Base-by-base conservation (phyloP, 306 rosid genomes). In the Pachyrhizus erosus region DNA sequence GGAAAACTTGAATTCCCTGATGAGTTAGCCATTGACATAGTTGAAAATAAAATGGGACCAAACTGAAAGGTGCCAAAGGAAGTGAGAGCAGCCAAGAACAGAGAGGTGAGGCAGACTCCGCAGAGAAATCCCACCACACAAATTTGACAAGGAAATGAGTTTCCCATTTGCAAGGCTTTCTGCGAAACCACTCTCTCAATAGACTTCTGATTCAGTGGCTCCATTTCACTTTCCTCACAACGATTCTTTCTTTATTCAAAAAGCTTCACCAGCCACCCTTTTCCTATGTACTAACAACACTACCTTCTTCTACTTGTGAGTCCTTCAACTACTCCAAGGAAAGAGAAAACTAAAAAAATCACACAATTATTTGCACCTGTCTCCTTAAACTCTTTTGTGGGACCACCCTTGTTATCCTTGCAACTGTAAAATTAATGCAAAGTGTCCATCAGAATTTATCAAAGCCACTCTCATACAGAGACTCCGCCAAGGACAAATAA, bases 111-210 rank as follows among this genome's bases (percentile, higher is more conserved):
- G 74, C 99, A 91, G 26, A 95, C 85, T 71, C 99, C 99, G 62
- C 91, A 88, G 1, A 95, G 93, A 87, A 95, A 90, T 29, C 99
- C 99, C 79, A 89, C 90, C 60, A 91, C 98, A 88, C 99, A 95
- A 76, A 93, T 87, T 86, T 92, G 97, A 62, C 99, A 95, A 12
- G 94, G 87, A 75, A 93, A 93, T 14, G 97, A 93, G 68, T 75
- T 93, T 12, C 96, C 96, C 91, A 93, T 86, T 84, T 93, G 97
- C 86, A 95, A 15, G 54, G 99, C 97, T 87, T 39, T 93, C 83
- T 86, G 98, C 2, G 98, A 95, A 57, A 95, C 92, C 66, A 83
- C 88, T 87, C 91, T 93, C 90, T 93, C 97, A 48, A 95, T 49
- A 71, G 87, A 87, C 67, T 89, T 95, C 65, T 89, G 93, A 75